Base-by-base conservation (phyloP, 768 basidiomycete genomes). In the Leccinum truebloodii region DNA sequence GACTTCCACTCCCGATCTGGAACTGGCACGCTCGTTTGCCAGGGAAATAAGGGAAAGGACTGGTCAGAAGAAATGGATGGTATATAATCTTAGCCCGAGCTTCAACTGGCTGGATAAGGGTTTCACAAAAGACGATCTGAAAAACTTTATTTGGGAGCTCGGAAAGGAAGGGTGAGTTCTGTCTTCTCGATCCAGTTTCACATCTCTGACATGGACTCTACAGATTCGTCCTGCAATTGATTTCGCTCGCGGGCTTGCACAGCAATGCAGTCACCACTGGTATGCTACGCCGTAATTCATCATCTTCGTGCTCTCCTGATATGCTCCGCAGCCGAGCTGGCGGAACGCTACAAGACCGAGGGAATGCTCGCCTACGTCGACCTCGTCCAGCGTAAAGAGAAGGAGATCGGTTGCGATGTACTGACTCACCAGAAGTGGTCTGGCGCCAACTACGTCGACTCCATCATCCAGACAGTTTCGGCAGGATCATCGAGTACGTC, bases 381-480 rank as follows among this genome's bases (percentile, higher is more conserved):
- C 60, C 84, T 93, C 20, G 84, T 95, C 54, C 94, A 96, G 70
- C 79, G 85, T 64, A 94, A 91, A 73, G 94, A 96, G 75, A 90
- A 88, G 74, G 92, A 89, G 67, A 84, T 94, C 54, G 90, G 90
- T 35, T 90, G 89, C 61, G 94, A 96, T 71, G 93, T 96, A 34
- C 78, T 95, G 52, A 96, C 91, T 3, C 94, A 96, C 74, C 94
- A 96, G 77, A 95, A 94, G 81, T 97, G 94, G 94, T 94, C 92
- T 63, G 94, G 94, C 37, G 94, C 94, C 24, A 90, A 89, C 69
- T 96, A 95, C 73, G 86, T 94, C 59, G 94, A 96, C 75, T 78
- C 89, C 57, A 94, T 96, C 63, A 76, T 96, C 55, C 85, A 85
- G 44, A 90, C 86, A 16, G 84, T 96, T 22, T 89, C 92, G 8